phyloP scores from a whole-genome alignment of 202 grass and related monocot species.

The Tripidium arundinaceum region DNA sequence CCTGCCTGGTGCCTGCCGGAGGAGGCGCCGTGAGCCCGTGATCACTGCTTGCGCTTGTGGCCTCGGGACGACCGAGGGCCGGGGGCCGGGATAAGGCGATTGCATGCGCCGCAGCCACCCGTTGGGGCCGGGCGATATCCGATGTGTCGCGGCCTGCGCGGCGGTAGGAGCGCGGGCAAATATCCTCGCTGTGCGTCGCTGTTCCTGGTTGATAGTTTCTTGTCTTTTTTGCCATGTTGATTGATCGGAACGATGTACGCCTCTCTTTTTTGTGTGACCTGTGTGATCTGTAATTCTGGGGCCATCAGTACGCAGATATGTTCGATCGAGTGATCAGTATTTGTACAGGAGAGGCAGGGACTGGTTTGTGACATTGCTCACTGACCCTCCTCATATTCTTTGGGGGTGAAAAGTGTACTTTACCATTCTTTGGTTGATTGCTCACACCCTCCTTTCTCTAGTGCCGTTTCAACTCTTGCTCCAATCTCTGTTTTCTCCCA shows the following conservation, averaged over 20 bases:
- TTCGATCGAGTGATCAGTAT: not conserved
- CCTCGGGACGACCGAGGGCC: not conserved
- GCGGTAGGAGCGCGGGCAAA: not conserved
- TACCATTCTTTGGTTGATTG: too few relatives aligned
- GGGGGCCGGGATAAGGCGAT: conserved; percentile 48
- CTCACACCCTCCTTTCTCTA: too few relatives aligned
- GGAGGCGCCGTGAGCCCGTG: not conserved
- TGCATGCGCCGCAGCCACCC: conserved; percentile 50
- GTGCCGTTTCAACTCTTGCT: not conserved
- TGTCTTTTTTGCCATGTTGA: not conserved
- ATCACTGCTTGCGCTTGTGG: conserved; percentile 34
- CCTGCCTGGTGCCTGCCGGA: not conserved
- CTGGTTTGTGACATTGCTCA: too few relatives aligned
- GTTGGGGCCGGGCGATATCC: conserved; percentile 24
- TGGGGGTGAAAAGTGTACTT: too few relatives aligned
- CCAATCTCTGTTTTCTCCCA: not conserved
- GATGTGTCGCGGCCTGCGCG: not conserved
- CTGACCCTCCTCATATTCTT: not conserved
- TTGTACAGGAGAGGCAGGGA: too few relatives aligned
- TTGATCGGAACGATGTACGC: not conserved
- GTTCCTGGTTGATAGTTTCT: not conserved
- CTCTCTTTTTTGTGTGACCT: not conserved
- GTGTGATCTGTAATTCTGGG: not conserved
- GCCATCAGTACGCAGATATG: not conserved
- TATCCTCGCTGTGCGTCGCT: not conserved